phyloP scores from a whole-genome alignment of 257 asterid species.

The Linderniella brevidens region DNA sequence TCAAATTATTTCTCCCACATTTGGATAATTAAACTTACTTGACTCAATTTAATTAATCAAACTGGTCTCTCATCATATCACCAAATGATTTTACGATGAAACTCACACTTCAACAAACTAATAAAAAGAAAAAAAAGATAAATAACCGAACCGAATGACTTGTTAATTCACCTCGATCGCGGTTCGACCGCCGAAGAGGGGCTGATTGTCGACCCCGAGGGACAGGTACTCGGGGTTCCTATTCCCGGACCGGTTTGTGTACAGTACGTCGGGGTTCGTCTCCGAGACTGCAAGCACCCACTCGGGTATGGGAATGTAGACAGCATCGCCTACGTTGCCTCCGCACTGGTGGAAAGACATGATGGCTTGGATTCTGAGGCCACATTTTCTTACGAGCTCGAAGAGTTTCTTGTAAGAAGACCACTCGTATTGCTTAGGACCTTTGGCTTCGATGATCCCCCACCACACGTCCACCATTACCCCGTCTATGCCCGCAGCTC shows the following conservation, averaged over 20 bases:
- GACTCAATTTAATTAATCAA: too few species aligned
- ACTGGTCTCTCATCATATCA: too few species aligned
- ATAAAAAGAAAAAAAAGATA: too few species aligned
- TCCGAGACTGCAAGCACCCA: slow-evolving; percentile 48
- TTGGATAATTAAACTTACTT: too few species aligned
- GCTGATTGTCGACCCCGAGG: slow-evolving; percentile 50
- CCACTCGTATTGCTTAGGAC: slow-evolving; percentile 55
- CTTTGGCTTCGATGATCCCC: slow-evolving; percentile 57
- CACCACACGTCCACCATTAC: slow-evolving; percentile 96
- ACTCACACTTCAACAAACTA: too few species aligned
- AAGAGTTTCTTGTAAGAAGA: slow-evolving; percentile 46
- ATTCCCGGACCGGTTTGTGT: slow-evolving; percentile 37
- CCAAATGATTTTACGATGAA: too few species aligned
- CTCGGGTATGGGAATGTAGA: slow-evolving; percentile 40
- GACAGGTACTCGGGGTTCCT: slow-evolving; percentile 50
- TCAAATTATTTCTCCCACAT: too few species aligned
- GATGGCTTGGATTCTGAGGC: slow-evolving; percentile 52
- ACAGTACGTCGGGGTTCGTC: slow-evolving; percentile 43
- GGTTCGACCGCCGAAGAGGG: slow-evolving; percentile 56
- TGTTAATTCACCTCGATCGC: slow-evolving; percentile 60
- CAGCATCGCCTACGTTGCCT: slow-evolving; percentile 66
- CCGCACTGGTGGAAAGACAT: slow-evolving; percentile 94
- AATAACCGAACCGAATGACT: too few species aligned
- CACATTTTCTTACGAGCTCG: slow-evolving; percentile 31
- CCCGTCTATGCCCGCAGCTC: slow-evolving; percentile 54